These are phyloP conservation scores for Metschnikowia vanudenii DNA, from an alignment of 805 yeast genomes.

Conservation along the genomic window DNA sequence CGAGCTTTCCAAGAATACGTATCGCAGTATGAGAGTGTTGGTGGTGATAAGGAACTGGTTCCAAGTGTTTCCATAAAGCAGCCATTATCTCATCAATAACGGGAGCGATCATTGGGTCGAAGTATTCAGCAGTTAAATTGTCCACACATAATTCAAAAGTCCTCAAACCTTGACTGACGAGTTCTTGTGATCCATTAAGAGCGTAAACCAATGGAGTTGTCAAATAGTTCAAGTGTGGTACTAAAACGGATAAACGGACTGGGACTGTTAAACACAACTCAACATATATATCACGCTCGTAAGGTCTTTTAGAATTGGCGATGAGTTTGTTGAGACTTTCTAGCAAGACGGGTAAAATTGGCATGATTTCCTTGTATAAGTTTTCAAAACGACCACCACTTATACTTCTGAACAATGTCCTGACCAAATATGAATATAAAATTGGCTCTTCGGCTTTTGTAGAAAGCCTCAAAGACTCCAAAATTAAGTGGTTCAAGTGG, in stretches of 20 bases:
- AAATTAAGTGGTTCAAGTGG: slow-evolving; percentile 77
- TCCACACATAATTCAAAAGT: slow-evolving; percentile 96
- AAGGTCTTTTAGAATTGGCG: slow-evolving; percentile 78
- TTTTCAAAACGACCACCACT: slow-evolving; percentile 97
- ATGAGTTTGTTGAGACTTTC: slow-evolving; percentile 85
- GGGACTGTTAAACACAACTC: slow-evolving; percentile 96
- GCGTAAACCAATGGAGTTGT: slow-evolving; percentile 93
- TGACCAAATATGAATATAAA: slow-evolving; percentile 80
- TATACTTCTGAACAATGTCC: slow-evolving; percentile 88
- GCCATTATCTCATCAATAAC: slow-evolving; percentile 92
- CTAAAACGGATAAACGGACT: slow-evolving; percentile 86
- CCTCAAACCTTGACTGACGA: slow-evolving; percentile 90
- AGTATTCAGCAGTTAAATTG: slow-evolving; percentile 91
- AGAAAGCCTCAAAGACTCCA: slow-evolving; percentile 74
- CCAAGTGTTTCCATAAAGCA: slow-evolving; percentile 85
- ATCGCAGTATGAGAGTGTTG: slow-evolving; percentile 94
- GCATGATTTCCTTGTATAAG: slow-evolving; percentile 88
- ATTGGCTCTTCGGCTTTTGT: slow-evolving; percentile 89
- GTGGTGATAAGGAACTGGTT: slow-evolving; percentile 92
- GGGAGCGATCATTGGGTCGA: slow-evolving; percentile 96
- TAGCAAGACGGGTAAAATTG: slow-evolving; percentile 79
- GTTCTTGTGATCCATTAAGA: slow-evolving; percentile 82
- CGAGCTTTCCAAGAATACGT: slow-evolving; percentile 88
- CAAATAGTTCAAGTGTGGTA: slow-evolving; percentile 84
- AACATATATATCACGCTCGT: slow-evolving; percentile 90